phyloP scores from a whole-genome alignment of 345 rosid species.

The Hibiscus syriacus region DNA sequence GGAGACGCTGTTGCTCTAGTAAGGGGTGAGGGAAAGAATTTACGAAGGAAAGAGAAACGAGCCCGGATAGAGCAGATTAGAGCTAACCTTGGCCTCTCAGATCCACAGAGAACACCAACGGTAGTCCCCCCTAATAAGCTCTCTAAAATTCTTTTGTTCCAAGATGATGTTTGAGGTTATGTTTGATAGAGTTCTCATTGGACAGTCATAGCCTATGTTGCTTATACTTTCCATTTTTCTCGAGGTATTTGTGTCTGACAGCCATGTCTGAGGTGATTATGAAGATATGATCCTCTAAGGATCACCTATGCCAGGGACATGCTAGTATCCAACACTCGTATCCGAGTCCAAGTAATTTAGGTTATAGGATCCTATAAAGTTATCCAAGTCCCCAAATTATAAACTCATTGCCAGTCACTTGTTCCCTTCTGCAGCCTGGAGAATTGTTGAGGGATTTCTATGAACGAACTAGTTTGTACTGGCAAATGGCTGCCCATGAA shows the following conservation, averaged over 20 bases:
- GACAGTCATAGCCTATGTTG: neutral
- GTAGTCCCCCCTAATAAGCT: constrained; percentile 24
- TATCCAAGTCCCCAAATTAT: neutral
- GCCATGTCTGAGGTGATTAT: neutral
- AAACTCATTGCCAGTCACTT: constrained; percentile 3
- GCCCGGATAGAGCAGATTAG: constrained; percentile 91
- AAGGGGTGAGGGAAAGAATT: constrained; percentile 68
- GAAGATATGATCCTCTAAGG: neutral
- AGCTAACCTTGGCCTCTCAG: constrained; percentile 91
- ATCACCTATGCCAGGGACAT: neutral
- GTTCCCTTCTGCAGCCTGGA: constrained; percentile 61
- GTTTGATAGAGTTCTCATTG: constrained; percentile 1
- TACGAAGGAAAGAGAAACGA: constrained; percentile 86
- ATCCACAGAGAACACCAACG: constrained; percentile 90
- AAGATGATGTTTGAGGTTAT: neutral
- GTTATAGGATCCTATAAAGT: neutral
- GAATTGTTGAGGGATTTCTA: constrained; percentile 91
- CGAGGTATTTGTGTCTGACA: neutral
- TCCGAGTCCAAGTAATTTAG: neutral
- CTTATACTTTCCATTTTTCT: neutral
- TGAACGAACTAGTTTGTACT: constrained; percentile 77
- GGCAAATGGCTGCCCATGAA: constrained; percentile 99
- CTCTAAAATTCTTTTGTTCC: neutral
- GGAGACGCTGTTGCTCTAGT: constrained; percentile 88
- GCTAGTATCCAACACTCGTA: neutral